Conservation (phyloP, 179 eudicot species). For the Corrigiola litoralis region DNA sequence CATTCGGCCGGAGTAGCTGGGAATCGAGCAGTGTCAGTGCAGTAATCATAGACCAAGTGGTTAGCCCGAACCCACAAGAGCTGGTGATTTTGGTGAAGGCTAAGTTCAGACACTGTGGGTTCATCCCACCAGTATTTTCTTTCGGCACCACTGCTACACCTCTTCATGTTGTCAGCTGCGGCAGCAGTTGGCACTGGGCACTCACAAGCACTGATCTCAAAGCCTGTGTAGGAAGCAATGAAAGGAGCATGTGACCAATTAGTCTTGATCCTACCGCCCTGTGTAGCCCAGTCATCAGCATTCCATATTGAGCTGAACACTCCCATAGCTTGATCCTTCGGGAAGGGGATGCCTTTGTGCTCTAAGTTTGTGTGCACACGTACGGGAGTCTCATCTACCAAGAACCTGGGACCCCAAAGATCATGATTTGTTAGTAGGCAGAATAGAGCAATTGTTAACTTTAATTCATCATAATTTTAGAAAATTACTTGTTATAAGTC, state of each 20-base stretch:
- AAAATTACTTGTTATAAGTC: too few relatives aligned
- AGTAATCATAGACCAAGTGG: conserved; percentile 77
- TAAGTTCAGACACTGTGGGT: conserved; percentile 60
- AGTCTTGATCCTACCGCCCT: conserved; percentile 77
- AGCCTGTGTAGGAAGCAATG: conserved; percentile 62
- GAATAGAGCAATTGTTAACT: too few relatives aligned
- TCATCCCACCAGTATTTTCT: conserved; percentile 66
- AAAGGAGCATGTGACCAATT: conserved; percentile 88
- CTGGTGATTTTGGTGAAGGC: conserved; percentile 79
- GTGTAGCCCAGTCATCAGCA: conserved; percentile 96
- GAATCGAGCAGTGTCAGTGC: conserved; percentile 62
- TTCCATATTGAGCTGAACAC: conserved; percentile 96
- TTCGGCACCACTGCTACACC: conserved; percentile 40
- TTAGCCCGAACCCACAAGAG: conserved; percentile 72
- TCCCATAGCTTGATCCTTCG: conserved; percentile 86
- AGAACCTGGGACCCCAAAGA: conserved; percentile 37
- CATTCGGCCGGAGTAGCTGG: conserved; percentile 61
- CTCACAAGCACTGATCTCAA: conserved; percentile 61
- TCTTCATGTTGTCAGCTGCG: conserved; percentile 36
- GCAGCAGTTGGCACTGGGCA: conserved; percentile 39
- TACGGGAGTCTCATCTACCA: conserved; percentile 80
- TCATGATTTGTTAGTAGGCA: background rate
- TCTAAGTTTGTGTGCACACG: conserved; percentile 75
- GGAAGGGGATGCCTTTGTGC: conserved; percentile 76
- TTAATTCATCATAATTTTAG: too few relatives aligned